Evolutionary conservation across 768 basidiomycete genomes (phyloP).

Genomic region (Lepiota subincarnata): DNA sequence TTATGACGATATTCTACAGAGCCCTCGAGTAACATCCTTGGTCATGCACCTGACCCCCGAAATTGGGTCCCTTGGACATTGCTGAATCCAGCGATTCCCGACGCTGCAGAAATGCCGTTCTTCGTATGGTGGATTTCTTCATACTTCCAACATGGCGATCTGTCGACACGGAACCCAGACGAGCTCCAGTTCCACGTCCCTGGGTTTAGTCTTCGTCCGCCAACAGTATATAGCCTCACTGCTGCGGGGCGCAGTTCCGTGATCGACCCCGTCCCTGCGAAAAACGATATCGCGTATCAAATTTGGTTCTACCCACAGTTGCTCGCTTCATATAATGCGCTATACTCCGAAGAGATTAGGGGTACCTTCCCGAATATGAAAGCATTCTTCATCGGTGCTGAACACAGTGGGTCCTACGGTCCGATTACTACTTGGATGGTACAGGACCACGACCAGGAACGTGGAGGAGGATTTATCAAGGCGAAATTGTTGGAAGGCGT

Average conservation of each 20-base stretch:
- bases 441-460: background rate
- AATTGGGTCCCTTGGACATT: slow-evolving; percentile 7
- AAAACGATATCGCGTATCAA: background rate
- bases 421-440: background rate
- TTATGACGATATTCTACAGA: slow-evolving; percentile 5
- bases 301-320: background rate
- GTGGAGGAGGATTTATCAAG: background rate
- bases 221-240: background rate
- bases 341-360: background rate
- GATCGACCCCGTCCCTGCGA: background rate
- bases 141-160: slow-evolving; percentile 12
- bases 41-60: slow-evolving; percentile 1
- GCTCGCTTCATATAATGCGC: background rate
- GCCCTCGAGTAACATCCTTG: slow-evolving; percentile 10
- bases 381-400: background rate
- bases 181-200: slow-evolving; percentile 3
- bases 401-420: background rate
- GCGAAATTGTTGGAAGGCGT: background rate
- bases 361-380: background rate
- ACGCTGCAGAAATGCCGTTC: slow-evolving; percentile 2
- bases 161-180: background rate
- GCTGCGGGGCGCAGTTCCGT: background rate
- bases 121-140: slow-evolving; percentile 11
- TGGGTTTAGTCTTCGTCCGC: background rate
- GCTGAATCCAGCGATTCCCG: background rate